These are phyloP conservation scores for Gossypium davidsonii DNA, from an alignment of 441 rosid genomes.

Conservation along the genomic window DNA sequence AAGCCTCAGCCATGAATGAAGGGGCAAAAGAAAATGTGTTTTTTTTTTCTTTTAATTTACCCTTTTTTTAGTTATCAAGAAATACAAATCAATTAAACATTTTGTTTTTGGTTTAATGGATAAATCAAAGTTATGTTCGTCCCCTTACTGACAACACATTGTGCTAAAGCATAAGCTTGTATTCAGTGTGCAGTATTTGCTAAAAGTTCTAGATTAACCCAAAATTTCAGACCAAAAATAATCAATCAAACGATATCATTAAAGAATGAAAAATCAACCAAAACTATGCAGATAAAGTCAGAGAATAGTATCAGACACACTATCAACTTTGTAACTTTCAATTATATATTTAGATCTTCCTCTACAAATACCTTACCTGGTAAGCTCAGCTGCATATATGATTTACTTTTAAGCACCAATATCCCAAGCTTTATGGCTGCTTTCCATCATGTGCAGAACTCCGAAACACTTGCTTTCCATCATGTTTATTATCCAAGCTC, in stretches of 20 bases:
- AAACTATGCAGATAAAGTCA: slow-evolving; percentile 1
- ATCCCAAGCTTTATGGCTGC: no score
- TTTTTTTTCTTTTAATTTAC: not conserved
- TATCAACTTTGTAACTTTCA: not conserved
- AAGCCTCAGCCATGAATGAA: slow-evolving; percentile 46
- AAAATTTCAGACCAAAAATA: not conserved
- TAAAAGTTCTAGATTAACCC: not conserved
- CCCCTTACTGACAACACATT: no score
- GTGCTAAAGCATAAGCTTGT: no score
- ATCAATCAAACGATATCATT: slow-evolving; percentile 3
- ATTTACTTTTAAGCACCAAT: no score
- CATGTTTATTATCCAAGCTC: not conserved
- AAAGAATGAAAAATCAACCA: slow-evolving; percentile 12
- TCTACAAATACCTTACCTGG: slow-evolving; percentile 3
- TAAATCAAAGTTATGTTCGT: not conserved
- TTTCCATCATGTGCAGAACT: no score
- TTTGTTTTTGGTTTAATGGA: not conserved
- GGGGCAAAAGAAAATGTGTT: not conserved
- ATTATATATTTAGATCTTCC: no score
- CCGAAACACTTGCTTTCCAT: not conserved
- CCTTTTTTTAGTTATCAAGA: not conserved
- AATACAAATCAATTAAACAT: not conserved
- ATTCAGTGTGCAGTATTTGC: not conserved
- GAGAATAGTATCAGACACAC: slow-evolving; percentile 9
- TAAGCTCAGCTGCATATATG: not conserved